phyloP scores from a whole-genome alignment of 306 rosid genomes.

The Abrus precatorius region DNA sequence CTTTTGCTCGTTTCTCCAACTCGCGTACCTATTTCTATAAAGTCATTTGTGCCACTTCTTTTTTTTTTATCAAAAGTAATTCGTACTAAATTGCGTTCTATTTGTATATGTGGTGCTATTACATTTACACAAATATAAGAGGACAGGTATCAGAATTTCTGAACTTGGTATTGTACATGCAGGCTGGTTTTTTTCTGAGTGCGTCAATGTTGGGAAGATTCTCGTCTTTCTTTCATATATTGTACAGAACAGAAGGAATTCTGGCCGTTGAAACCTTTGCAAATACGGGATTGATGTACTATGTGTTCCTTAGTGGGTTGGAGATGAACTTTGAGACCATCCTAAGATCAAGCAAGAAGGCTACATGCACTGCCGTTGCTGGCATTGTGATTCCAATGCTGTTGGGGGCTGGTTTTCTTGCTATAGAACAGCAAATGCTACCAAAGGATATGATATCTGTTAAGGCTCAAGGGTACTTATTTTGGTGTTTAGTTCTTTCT shows the following conservation, averaged over 20 bases:
- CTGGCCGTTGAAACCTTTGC: slow-evolving; percentile 34
- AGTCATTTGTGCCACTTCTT: background rate
- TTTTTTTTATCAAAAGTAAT: background rate
- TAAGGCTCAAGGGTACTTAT: background rate
- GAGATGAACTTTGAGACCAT: slow-evolving; percentile 50
- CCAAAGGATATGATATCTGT: background rate
- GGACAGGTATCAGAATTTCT: background rate
- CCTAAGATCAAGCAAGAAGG: slow-evolving; percentile 34
- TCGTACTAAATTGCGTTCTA: background rate
- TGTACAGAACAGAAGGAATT: background rate
- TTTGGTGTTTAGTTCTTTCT: slow-evolving; percentile 40
- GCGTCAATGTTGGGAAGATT: background rate
- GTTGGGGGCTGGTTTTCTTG: slow-evolving; percentile 37
- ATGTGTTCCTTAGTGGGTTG: slow-evolving; percentile 52
- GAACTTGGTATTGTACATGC: background rate
- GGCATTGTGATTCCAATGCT: slow-evolving; percentile 43
- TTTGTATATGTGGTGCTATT: no score
- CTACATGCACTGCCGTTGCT: slow-evolving; percentile 30
- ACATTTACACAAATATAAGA: no score
- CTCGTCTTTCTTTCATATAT: background rate
- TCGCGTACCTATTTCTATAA: background rate
- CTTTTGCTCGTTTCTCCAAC: background rate
- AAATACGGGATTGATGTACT: slow-evolving; percentile 38
- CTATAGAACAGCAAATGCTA: background rate
- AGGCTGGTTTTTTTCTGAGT: slow-evolving; percentile 42